Evolutionary conservation across 192 early-diverging fungal genomes (phyloP), one percentile per base, ranked within the genome.

Genomic region (Coemansia nantahalensis): DNA sequence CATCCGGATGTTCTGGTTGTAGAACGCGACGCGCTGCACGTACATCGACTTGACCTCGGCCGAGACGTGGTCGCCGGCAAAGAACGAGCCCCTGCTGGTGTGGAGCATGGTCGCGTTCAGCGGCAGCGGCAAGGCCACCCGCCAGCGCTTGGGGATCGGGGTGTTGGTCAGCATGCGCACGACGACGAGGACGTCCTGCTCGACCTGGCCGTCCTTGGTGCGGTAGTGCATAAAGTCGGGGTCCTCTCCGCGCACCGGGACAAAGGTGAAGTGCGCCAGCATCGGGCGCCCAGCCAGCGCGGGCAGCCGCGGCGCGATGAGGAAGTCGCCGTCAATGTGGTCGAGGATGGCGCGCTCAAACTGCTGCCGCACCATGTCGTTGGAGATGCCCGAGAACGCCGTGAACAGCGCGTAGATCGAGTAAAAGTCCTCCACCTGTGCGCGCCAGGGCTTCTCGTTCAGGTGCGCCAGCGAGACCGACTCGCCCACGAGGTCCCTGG

Each of bases 271-370:
- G 23, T 51, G 57, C 11, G 69, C 69, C 26, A 73, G 62, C 54
- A 73, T 45, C 24, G 69, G 69, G 23, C 38, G 57, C 13, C 62
- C 63, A 22, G 34, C 42, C 4, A 62, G 38, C 6, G 58, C 45
- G 8, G 49, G 47, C 50, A 73, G n/a, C 3, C 21, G 39, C 15
- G 69, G 62, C 34, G 62, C 58, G 12, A 73, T 31, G 8, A 65
- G 43, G 36, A 73, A 65, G 24, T 74, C 70, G 44, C 64, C 70
- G 39, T 74, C 70, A 38, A 71, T 71, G 24, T 71, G 68, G 15
- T 71, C 49, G 18, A 57, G 33, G 14, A 71, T 71, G 21, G 55
- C 52, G 16, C 61, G 60, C 55, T 71, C 68, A 47, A 71, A 71
- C 28, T 71, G 68, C 39, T 71, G 68, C 31, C 44, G 50, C 4